These are phyloP conservation scores for Phytopythium helicoides DNA, from an alignment of 352 stramenopile species.

Conservation along the genomic window DNA sequence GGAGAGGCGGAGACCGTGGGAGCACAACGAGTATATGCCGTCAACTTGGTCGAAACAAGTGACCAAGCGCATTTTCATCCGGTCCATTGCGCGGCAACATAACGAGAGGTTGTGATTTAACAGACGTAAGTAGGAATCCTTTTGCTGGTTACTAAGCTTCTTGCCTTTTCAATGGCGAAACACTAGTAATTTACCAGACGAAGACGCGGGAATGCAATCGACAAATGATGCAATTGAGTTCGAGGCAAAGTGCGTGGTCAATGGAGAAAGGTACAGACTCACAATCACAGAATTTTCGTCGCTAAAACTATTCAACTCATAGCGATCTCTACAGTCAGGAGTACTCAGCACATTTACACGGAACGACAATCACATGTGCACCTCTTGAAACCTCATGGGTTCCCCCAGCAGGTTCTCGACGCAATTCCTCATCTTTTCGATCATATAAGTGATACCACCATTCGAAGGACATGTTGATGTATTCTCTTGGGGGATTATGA, in stretches of 20 bases:
- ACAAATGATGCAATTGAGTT: constrained; percentile 20
- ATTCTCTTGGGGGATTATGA: too few species aligned
- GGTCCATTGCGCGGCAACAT: constrained; percentile 4
- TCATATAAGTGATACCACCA: background rate
- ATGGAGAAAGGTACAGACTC: constrained; percentile 40
- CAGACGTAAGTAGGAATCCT: too few species aligned
- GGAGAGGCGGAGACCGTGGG: constrained; percentile 30
- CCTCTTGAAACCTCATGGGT: background rate
- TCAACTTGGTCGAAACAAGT: constrained; percentile 68
- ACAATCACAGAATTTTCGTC: background rate
- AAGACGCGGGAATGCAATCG: background rate
- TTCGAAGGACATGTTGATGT: too few species aligned
- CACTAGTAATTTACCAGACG: background rate
- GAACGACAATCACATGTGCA: constrained; percentile 4
- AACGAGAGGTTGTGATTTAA: background rate
- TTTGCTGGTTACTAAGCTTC: too few species aligned
- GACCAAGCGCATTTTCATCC: constrained; percentile 58
- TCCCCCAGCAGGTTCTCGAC: background rate
- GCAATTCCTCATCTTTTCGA: background rate
- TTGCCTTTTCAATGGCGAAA: background rate
- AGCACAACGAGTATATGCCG: constrained; percentile 52
- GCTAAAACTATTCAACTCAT: too few species aligned
- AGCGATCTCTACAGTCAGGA: constrained; percentile 2
- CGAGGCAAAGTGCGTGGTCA: constrained; percentile 42
- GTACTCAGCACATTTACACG: background rate